Base-by-base conservation (phyloP, 2,329 filamentous ascomycete genomes). In the Simplicillium aogashimaense region DNA sequence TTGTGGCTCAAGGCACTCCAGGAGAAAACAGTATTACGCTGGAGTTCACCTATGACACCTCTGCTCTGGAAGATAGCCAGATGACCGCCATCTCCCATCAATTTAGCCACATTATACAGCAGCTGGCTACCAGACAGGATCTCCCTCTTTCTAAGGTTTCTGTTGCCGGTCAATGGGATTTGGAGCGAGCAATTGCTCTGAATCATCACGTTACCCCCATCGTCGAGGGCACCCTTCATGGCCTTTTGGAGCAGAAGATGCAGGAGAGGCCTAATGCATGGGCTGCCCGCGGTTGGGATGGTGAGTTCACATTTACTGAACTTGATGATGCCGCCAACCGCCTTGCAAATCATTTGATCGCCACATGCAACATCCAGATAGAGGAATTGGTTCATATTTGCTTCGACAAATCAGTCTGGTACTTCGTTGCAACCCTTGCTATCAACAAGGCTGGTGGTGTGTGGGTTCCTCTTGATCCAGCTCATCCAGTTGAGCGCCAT, bases 241-340 rank as follows among this genome's bases (percentile, higher is more conserved):
- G 20, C 5, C 5, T 25, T 25, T 9, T 25, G 20, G 20, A 25
- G 20, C 9, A 5, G 20, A 25, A 25, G 20, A 9, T 25, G 6
- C 20, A 9, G 5, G 20, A 25, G 9, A 25, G 20, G 4, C 63
- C 65, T 1, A 42, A 46, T 9, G 50, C 55, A 5, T 46, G 50
- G 8, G 66, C 66, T n/a, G 55, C 68, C 29, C 52, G 59, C 35
- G 62, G 65, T 1, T 68, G 64, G 64, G 65, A 69, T 42, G 66
- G 65, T 7, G 44, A 50, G 30, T 56, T 66, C 39, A 64, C 63
- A 8, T 69, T 67, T 43, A 39, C 49, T 30, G 55, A 69, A 33
- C 51, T 68, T 1, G 48, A 53, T 30, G 18, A 25, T 25, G 34
- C 44, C 7, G 42, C 47, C 4, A 34, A 29, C 20, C 36, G 18